Conservation (phyloP, 306 rosid genomes). For the Abrus precatorius region DNA sequence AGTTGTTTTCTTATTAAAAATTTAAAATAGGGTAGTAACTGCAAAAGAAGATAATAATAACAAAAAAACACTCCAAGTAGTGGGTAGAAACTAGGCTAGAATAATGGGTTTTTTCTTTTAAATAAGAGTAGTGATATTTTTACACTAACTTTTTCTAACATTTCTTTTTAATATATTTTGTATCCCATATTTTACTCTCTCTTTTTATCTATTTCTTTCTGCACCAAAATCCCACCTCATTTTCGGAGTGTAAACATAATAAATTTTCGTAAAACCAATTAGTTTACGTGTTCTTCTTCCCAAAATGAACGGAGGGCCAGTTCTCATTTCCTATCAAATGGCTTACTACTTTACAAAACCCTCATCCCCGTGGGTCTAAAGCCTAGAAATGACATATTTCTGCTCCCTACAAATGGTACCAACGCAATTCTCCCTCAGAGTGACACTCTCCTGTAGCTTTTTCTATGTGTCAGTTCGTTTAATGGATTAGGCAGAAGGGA, state of each 20-base stretch:
- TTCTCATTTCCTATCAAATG: slow-evolving; percentile 24
- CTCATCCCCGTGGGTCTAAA: not conserved
- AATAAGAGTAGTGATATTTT: no score
- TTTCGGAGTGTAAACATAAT: no score
- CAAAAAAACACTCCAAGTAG: not conserved
- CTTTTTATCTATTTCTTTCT: no score
- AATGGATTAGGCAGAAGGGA: slow-evolving; percentile 26
- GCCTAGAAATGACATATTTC: slow-evolving; percentile 47
- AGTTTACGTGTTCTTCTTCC: not conserved
- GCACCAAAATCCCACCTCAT: no score
- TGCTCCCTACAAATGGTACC: slow-evolving; percentile 56
- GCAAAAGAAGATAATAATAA: not conserved
- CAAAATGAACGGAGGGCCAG: slow-evolving; percentile 45
- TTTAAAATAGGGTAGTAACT: not conserved
- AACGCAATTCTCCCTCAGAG: slow-evolving; percentile 42
- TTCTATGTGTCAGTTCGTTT: slow-evolving; percentile 41
- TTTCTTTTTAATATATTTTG: no score
- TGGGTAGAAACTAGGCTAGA: not conserved
- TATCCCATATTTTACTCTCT: no score
- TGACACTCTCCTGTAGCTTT: slow-evolving; percentile 37
- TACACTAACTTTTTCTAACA: no score
- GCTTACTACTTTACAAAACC: not conserved
- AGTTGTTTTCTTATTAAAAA: not conserved
- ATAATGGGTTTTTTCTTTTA: not conserved
- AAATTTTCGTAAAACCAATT: no score